phyloP scores from a whole-genome alignment of 192 early-diverging fungal genomes.

The Coemansia sp. region DNA sequence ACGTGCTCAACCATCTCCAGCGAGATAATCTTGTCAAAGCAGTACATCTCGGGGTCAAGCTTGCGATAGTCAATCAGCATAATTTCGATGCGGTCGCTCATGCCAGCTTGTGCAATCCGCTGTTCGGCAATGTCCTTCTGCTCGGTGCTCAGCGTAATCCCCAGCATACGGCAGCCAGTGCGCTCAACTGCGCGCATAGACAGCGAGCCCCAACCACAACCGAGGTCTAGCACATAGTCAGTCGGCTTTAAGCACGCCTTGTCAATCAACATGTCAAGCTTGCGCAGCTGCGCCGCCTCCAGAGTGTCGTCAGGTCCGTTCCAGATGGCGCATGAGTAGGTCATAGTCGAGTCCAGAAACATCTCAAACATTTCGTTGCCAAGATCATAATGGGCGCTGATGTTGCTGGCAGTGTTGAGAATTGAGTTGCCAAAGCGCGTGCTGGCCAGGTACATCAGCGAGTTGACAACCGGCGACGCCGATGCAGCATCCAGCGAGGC shows the following conservation, averaged over 20 bases:
- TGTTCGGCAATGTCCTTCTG: constrained; percentile 65
- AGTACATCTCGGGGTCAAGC: constrained; percentile 56
- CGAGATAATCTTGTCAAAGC: constrained; percentile 69
- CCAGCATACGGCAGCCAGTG: constrained; percentile 60
- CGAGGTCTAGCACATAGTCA: constrained; percentile 69
- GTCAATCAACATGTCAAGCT: constrained; percentile 62
- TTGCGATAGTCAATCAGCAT: constrained; percentile 69
- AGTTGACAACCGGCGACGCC: constrained; percentile 53
- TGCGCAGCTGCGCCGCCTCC: constrained; percentile 63
- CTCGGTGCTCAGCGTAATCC: constrained; percentile 65
- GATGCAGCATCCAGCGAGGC: constrained; percentile 49
- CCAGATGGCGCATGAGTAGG: constrained; percentile 74
- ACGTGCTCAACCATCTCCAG: constrained; percentile 79
- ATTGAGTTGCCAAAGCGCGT: constrained; percentile 66
- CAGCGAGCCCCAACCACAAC: constrained; percentile 73
- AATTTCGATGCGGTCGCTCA: constrained; percentile 59
- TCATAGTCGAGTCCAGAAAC: constrained; percentile 69
- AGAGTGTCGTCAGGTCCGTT: constrained; percentile 56
- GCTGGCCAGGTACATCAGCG: constrained; percentile 57
- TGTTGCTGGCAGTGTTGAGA: constrained; percentile 60
- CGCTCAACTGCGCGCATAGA: constrained; percentile 62
- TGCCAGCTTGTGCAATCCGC: constrained; percentile 59
- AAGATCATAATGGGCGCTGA: constrained; percentile 73
- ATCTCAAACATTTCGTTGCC: constrained; percentile 72
- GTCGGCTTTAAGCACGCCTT: constrained; percentile 53